Base-by-base conservation (phyloP, 495 filamentous ascomycete genomes). In the Penicillium pulvis region DNA sequence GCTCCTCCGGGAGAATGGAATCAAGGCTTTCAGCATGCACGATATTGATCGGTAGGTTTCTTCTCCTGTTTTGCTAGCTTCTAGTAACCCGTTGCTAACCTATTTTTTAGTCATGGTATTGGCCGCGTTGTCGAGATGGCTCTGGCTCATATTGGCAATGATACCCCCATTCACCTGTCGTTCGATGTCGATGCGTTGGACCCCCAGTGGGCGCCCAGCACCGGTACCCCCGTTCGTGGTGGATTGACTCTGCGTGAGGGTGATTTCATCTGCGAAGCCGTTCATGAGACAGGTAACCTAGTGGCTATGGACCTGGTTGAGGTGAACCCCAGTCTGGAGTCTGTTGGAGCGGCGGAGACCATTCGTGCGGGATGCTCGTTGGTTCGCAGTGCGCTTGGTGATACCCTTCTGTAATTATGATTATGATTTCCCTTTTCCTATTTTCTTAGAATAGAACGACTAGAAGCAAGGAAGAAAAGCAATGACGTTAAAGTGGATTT, bases 131-230 rank as follows among this genome's bases (percentile, higher is more conserved):
- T 99, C 78, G 94, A 98, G 67, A 95, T 97, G 92, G 94, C 92
- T 28, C 79, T 99, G 23, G 93, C 87, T 42, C 91, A 97, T 75
- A 93, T 98, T 55, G 93, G 93, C 41, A 87, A 81, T 61, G 94
- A 96, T 68, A 96, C 92, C 0, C 94, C 94, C 14, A 96, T 98
- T 56, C 95, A 99, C 73, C 82, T 99, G 33, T 95, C 90, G 20
- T 98, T 99, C 68, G 94, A 99, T 69, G 91, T 99, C 58, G 94
- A 99, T 71, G 94, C 93, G 39, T 78, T 99, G 59, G 94, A 99
- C 72, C 94, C 94, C 12, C 87, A 92, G 80, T 93, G 91, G 87
- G 95, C 95, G 16, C 95, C 94, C 12, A 93, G 90, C 73, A 99
- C 94, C 0, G 94, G 94, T 17, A 99, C 94, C 11, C 92, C 94